A percentile compares a stretch with the other conserved stretches of the same genome.
phyloP scores from a whole-genome alignment of 192 early-diverging fungal species.

The Coemansia sp. region DNA sequence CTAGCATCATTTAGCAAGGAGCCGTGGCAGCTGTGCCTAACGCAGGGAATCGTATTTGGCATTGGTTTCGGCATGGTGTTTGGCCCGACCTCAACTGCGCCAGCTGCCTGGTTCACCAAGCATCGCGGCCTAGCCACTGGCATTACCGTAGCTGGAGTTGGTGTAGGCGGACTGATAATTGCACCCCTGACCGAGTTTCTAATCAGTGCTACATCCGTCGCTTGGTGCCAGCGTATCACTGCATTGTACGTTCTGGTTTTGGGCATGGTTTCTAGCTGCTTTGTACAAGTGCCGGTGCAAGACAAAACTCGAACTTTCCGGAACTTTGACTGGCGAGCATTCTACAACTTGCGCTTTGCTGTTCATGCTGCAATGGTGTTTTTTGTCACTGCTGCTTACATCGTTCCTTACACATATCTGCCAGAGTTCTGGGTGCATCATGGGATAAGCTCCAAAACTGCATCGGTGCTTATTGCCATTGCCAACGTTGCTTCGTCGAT shows the following conservation, averaged over 20 bases:
- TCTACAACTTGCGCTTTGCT: constrained; percentile 32
- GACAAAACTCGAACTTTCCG: constrained; percentile 21
- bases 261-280: constrained; percentile 27
- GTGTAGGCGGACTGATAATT: constrained; percentile 61
- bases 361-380: constrained; percentile 38
- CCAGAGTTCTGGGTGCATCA: constrained; percentile 41
- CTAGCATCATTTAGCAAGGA: constrained; percentile 60
- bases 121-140: constrained; percentile 63
- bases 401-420: constrained; percentile 41
- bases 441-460: constrained; percentile 26
- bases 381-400: constrained; percentile 47
- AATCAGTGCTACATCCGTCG: constrained; percentile 34
- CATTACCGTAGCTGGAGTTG: constrained; percentile 64
- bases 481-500: constrained; percentile 47
- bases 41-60: constrained; percentile 66
- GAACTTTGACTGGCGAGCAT: constrained; percentile 37
- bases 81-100: constrained; percentile 58
- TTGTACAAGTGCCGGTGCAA: constrained; percentile 35
- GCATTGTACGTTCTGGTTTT: constrained; percentile 54
- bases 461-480: constrained; percentile 45
- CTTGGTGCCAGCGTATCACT: constrained; percentile 53
- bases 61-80: constrained; percentile 58
- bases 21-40: constrained; percentile 66
- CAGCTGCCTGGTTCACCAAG: constrained; percentile 63
- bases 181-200: constrained; percentile 55